These are phyloP conservation scores for Tinospora cordifolia DNA, from an alignment of 164 flowering plant species.

Conservation along the genomic window DNA sequence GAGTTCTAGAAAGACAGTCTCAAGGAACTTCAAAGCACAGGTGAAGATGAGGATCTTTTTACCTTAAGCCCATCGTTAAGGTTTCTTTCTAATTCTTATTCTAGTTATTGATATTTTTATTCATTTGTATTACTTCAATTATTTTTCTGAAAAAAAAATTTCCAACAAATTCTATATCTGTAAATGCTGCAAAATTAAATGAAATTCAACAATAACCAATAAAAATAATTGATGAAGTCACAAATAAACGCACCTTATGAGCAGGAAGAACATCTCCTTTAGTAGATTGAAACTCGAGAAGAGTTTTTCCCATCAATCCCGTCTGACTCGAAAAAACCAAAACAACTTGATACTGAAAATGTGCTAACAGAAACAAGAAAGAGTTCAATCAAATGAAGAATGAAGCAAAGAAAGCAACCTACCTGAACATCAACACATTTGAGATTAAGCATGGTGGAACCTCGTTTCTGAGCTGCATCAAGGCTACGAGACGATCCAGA, in stretches of 20 bases:
- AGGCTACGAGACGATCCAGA: conserved; percentile 61
- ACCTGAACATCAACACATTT: conserved; percentile 96
- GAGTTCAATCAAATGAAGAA: not conserved
- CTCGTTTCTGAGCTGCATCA: conserved; percentile 71
- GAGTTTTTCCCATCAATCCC: conserved; percentile 89
- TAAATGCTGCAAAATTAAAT: too few relatives aligned
- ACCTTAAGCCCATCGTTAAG: too few relatives aligned
- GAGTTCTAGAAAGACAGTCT: too few relatives aligned
- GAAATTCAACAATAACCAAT: not conserved
- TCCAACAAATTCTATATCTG: too few relatives aligned
- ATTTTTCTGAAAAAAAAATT: too few relatives aligned
- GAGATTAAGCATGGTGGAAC: conserved; percentile 77
- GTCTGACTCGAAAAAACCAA: conserved; percentile 33
- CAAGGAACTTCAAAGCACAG: too few relatives aligned
- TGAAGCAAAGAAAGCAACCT: conserved; percentile 35
- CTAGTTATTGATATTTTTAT: too few relatives aligned
- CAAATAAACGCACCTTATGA: conserved; percentile 57
- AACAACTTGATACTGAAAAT: not conserved
- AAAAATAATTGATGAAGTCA: not conserved
- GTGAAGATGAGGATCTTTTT: too few relatives aligned
- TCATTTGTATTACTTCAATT: too few relatives aligned
- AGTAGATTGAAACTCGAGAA: conserved; percentile 84
- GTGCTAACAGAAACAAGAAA: conserved; percentile 12
- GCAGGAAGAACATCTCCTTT: conserved; percentile 98
- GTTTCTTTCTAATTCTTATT: too few relatives aligned